Conservation (phyloP, 148 eudicot species). For the Bassia scoparia region DNA sequence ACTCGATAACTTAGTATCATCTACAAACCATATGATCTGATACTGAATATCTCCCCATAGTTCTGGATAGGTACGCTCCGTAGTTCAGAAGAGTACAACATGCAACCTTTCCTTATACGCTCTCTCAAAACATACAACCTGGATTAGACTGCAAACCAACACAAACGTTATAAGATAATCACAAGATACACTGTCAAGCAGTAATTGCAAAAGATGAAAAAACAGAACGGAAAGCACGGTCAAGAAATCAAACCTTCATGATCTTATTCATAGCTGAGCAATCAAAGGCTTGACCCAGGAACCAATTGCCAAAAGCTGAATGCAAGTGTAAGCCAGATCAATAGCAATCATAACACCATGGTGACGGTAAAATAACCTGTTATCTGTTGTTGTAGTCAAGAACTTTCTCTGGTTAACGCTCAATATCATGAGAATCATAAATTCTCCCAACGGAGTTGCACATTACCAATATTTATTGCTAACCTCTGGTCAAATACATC, state of each 20-base stretch:
- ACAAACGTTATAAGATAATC: slow-evolving; percentile 5
- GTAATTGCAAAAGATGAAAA: not conserved
- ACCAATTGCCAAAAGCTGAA: slow-evolving; percentile 99
- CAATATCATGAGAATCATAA: slow-evolving; percentile 98
- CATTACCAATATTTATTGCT: slow-evolving; percentile 99
- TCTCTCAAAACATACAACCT: slow-evolving; percentile 89
- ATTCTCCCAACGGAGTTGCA: slow-evolving; percentile 99
- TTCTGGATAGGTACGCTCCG: slow-evolving; percentile 97
- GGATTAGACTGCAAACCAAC: slow-evolving; percentile 82
- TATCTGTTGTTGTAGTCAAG: slow-evolving; percentile 97
- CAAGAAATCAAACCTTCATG: slow-evolving; percentile 67
- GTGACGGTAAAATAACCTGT: slow-evolving; percentile 98
- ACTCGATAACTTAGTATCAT: slow-evolving; percentile 99
- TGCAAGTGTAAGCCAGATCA: slow-evolving; percentile 97
- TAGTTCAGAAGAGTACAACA: slow-evolving; percentile 96
- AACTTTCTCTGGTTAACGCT: slow-evolving; percentile 96
- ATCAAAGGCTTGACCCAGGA: slow-evolving; percentile 96
- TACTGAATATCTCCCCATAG: slow-evolving; percentile 97
- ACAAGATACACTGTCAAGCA: not conserved
- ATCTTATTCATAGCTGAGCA: slow-evolving; percentile 99
- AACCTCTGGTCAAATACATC: slow-evolving; percentile 97
- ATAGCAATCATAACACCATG: slow-evolving; percentile 94
- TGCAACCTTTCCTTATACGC: slow-evolving; percentile 97
- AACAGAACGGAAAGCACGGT: not conserved
- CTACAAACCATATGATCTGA: slow-evolving; percentile 99